phyloP scores from a whole-genome alignment of 2,329 filamentous ascomycete genomes.

The Hysterium pulicare region DNA sequence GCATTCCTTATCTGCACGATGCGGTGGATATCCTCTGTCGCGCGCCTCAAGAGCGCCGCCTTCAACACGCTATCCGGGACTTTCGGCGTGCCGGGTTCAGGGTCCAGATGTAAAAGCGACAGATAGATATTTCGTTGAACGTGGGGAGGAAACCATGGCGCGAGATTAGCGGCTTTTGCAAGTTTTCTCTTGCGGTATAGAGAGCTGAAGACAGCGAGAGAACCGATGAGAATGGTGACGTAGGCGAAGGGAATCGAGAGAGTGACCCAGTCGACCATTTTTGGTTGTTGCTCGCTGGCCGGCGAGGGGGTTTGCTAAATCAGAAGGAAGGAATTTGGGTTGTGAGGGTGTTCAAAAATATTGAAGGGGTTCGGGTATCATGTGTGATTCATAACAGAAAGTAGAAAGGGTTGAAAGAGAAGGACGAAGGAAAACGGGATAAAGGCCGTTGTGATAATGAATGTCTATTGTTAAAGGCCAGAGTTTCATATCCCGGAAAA shows the following conservation, averaged over 20 bases:
- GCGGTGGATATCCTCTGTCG: conserved; percentile 87
- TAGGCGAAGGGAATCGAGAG: conserved; percentile 87
- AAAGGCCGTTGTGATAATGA: no score
- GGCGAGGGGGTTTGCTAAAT: conserved; percentile 1
- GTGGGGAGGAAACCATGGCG: conserved; percentile 91
- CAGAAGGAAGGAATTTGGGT: no score
- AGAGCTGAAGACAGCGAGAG: conserved; percentile 85
- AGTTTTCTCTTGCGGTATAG: conserved; percentile 93
- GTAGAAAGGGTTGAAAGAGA: no score
- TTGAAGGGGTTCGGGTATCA: no score
- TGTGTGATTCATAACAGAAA: no score
- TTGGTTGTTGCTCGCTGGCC: conserved; percentile 16
- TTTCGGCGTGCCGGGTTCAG: conserved; percentile 58
- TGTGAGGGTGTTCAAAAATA: no score
- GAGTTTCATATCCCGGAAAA: no score
- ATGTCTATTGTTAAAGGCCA: no score
- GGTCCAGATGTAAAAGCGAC: conserved; percentile 78
- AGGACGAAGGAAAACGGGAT: no score
- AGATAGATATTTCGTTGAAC: conserved; percentile 93
- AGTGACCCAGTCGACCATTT: conserved; percentile 72
- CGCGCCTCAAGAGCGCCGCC: conserved; percentile 82
- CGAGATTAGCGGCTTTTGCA: conserved; percentile 73
- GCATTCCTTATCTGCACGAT: conserved; percentile 84
- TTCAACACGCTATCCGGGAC: conserved; percentile 83
- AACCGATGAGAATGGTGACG: conserved; percentile 79